phyloP scores from a whole-genome alignment of 2,329 filamentous ascomycete species.

The Neopestalotiopsis sp. region DNA sequence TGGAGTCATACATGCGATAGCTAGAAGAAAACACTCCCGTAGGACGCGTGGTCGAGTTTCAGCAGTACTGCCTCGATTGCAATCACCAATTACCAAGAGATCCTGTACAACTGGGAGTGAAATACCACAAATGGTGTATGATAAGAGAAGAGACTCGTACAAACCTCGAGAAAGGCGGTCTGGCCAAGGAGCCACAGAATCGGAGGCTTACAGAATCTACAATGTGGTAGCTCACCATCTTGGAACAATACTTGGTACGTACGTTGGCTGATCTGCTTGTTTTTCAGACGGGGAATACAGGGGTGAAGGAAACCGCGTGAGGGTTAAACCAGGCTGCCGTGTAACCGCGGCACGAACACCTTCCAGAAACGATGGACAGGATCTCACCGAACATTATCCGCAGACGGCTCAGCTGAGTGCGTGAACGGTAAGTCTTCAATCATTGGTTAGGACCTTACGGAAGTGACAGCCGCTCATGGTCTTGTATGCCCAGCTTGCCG shows the following conservation, averaged over 20 bases:
- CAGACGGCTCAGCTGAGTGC: neutral
- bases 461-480: neutral
- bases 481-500: neutral
- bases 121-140: neutral
- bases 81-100: neutral
- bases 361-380: conserved; percentile 2
- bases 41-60: conserved; percentile 1
- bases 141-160: neutral
- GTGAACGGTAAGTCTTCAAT: neutral
- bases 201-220: conserved; percentile 1
- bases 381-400: neutral
- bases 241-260: neutral
- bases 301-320: neutral
- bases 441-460: neutral
- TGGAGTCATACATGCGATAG: neutral
- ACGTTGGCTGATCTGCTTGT: neutral
- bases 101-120: neutral
- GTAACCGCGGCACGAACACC: neutral
- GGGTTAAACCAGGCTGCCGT: neutral
- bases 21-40: neutral
- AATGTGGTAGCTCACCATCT: conserved; percentile 1
- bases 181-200: neutral
- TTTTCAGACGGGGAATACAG: neutral
- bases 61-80: neutral
- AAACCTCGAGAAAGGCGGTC: conserved; percentile 1